Conservation (phyloP, 257 asterid genomes). For the Solanum sitiens region DNA sequence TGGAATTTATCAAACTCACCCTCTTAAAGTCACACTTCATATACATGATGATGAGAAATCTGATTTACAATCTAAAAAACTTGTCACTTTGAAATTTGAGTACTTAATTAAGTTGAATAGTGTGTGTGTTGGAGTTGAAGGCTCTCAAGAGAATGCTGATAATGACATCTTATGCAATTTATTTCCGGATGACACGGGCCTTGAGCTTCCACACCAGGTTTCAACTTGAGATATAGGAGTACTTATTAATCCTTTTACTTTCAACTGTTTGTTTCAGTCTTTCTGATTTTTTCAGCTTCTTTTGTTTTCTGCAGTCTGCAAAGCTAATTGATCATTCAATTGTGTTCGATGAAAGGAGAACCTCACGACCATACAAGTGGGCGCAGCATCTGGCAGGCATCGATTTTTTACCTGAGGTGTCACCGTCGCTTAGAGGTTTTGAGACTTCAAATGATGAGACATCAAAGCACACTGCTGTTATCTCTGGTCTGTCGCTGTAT, state of each 20-base stretch:
- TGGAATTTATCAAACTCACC: conserved; percentile 82
- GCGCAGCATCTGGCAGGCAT: conserved; percentile 98
- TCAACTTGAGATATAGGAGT: conserved; percentile 5
- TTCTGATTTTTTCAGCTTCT: conserved; percentile 8
- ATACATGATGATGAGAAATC: conserved; percentile 52
- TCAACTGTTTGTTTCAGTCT: neutral
- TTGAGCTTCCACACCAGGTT: conserved; percentile 97
- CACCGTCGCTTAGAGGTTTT: conserved; percentile 52
- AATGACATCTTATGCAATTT: conserved; percentile 70
- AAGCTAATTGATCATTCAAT: conserved; percentile 61
- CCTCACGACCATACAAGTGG: conserved; percentile 93
- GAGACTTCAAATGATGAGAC: conserved; percentile 42
- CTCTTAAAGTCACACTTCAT: conserved; percentile 73
- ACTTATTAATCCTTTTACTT: neutral
- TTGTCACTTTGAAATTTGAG: conserved; percentile 74
- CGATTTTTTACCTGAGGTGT: conserved; percentile 86
- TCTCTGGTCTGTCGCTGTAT: conserved; percentile 63
- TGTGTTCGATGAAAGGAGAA: conserved; percentile 58
- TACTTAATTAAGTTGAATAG: conserved; percentile 61
- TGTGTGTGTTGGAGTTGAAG: conserved; percentile 84
- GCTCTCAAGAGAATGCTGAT: conserved; percentile 50
- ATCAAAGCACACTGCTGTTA: conserved; percentile 35
- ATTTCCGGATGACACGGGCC: conserved; percentile 94
- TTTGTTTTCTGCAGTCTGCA: conserved; percentile 59
- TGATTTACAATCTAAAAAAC: conserved; percentile 39